Base-by-base conservation (phyloP, 371 early-diverging fungal species). In the Mortierella polycephala region DNA sequence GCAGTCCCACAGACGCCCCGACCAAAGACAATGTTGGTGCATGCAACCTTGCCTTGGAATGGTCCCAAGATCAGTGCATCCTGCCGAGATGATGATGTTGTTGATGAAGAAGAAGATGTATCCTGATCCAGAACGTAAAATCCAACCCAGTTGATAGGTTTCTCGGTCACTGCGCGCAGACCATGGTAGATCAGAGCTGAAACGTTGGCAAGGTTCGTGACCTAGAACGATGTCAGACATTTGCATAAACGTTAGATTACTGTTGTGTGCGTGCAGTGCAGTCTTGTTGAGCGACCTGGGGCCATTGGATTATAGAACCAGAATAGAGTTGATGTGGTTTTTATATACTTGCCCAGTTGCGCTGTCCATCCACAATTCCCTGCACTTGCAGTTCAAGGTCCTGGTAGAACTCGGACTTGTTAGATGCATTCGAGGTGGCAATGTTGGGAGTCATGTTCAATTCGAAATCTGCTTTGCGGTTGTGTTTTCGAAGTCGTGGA, bases 111-210 rank as follows among this genome's bases (percentile, higher is more conserved):
- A 12, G 66, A 23, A 12, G 55, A 12, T 5, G n/a, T 74, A 14
- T 69, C 81, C 40, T 85, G 84, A 64, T 93, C 88, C 0, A 87
- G 77, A 30, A 94, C 74, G 67, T 97, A 97, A 82, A 96, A 96
- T 3, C 96, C 96, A 47, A 84, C 91, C 97, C 97, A 97, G 84
- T 96, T 97, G 62, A 97, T 90, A n/a, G 92, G 94, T 52, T 89
- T 87, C 18, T 74, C 80, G 57, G 92, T 87, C n/a, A 88, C 86
- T 54, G 88, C 91, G 12, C 84, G 86, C 64, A 95, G 73, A 8
- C 88, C 91, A 69, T 90, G 94, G 84, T 91, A 96, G 52, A 97
- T 86, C 30, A 96, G 82, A n/a, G 96, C 84, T 6, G 95, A 87
- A 9, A 89, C 80, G 81, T 96, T 95, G 45, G 96, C 91, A 4